Conservation (phyloP, 2,329 filamentous ascomycete genomes). For the Tetracladium maxilliforme region DNA sequence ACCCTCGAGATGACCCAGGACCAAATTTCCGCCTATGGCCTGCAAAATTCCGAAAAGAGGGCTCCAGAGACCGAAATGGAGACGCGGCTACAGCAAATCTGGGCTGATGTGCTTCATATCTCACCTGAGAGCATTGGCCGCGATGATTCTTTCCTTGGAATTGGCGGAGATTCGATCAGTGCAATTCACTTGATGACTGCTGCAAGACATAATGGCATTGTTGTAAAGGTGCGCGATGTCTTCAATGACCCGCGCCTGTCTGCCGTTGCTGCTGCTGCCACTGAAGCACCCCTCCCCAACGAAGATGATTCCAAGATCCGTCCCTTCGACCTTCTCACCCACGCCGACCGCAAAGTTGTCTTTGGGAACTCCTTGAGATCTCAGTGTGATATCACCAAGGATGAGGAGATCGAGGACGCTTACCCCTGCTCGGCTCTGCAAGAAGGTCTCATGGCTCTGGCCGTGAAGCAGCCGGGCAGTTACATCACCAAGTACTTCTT, state of each 20-base stretch:
- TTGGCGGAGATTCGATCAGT: conserved; percentile 11
- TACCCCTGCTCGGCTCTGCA: conserved; percentile 13
- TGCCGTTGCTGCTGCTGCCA: no score
- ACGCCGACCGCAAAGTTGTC: no score
- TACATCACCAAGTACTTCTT: conserved; percentile 11
- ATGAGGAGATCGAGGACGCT: conserved; percentile 9
- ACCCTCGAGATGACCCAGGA: background rate
- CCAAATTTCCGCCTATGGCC: no score
- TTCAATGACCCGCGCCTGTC: no score
- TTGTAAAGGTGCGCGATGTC: no score
- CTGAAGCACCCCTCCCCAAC: no score
- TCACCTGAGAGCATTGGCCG: conserved; percentile 3
- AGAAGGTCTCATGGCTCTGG: conserved; percentile 12
- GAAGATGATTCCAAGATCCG: no score
- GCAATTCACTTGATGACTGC: no score
- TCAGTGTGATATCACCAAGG: no score
- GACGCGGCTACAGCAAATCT: conserved; percentile 2
- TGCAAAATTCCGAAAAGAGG: background rate
- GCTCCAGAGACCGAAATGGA: conserved; percentile 4
- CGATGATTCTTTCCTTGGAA: conserved; percentile 5
- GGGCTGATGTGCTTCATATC: conserved; percentile 6
- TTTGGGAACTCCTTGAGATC: no score
- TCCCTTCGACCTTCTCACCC: no score
- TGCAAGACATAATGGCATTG: no score
- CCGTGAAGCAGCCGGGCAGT: conserved; percentile 8